These are phyloP conservation scores for Oidiodendron maius DNA, from an alignment of 495 filamentous ascomycete genomes.

Conservation along the genomic window DNA sequence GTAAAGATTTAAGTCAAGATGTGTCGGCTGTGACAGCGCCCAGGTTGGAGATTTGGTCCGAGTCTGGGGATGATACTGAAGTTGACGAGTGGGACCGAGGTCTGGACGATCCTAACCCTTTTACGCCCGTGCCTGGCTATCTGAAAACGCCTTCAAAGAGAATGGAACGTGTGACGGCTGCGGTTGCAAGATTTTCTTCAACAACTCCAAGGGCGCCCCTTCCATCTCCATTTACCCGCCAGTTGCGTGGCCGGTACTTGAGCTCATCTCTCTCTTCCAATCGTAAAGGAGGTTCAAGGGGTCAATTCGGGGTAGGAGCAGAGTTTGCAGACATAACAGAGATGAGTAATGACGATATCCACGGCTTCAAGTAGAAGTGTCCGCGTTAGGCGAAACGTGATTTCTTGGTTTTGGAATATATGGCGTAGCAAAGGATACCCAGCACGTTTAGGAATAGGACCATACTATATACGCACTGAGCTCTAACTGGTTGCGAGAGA, in stretches of 20 bases:
- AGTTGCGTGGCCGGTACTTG: slow-evolving; percentile 20
- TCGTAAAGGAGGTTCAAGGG: slow-evolving; percentile 10
- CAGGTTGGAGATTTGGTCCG: slow-evolving; percentile 19
- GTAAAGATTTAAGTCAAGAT: slow-evolving; percentile 14
- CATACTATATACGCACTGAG: too few species aligned
- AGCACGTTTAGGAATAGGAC: too few species aligned
- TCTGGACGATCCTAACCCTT: slow-evolving; percentile 24
- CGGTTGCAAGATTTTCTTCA: slow-evolving; percentile 29
- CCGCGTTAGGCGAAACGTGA: slow-evolving; percentile 8
- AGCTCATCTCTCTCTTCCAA: slow-evolving; percentile 5
- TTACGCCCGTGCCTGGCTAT: slow-evolving; percentile 43
- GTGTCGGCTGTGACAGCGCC: slow-evolving; percentile 8
- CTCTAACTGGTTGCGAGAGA: too few species aligned
- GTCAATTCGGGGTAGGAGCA: slow-evolving; percentile 10
- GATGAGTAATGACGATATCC: slow-evolving; percentile 9
- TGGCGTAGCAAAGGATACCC: not conserved
- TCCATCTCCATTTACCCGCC: slow-evolving; percentile 24
- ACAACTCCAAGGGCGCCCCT: slow-evolving; percentile 25
- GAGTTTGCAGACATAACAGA: slow-evolving; percentile 17
- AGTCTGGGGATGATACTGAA: slow-evolving; percentile 16
- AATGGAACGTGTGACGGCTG: slow-evolving; percentile 43
- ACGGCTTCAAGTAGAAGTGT: not conserved
- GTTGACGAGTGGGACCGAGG: slow-evolving; percentile 16
- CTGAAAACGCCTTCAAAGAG: slow-evolving; percentile 53
- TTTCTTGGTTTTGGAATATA: slow-evolving; percentile 8